Evolutionary conservation across 2,329 filamentous ascomycete species (phyloP), one percentile per base, ranked within the genome.

Genomic region (Chrysoporthe deuterocubensis): DNA sequence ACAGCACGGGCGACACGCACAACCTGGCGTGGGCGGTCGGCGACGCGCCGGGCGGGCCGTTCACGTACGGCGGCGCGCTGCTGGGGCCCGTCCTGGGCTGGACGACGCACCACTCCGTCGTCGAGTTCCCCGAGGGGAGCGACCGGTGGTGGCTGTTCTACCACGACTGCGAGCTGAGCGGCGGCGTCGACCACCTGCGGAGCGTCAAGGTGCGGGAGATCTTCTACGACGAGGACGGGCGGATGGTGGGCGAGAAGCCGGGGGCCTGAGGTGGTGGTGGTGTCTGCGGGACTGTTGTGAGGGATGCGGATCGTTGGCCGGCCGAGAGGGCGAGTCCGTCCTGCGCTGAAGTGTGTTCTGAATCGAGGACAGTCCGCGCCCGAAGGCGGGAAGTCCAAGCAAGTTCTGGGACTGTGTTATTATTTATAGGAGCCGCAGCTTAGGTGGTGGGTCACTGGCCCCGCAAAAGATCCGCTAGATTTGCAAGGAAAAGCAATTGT

Each of bases 101-200:
- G 92, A 94, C 92, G 56, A 94, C 92, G 65, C 92, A 94, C 79
- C 92, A 94, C 77, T 92, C 89, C 3, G 90, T 94, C 72, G 90
- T 90, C 11, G 90, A 93, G 81, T 92, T 91, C 74, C 76, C 67
- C 2, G 34, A 87, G 78, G 89, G 85, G 4, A 42, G 56, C 18
- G 67, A 69, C 34, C 86, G 84, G 71, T 93, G 91, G 87, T 94
- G 87, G 78, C 76, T 94, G 67, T 94, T 94, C 76, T 89, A 93
- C 76, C 92, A 94, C 75, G 92, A 94, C 79, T 88, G 88, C 69
- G 86, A 88, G 75, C 76, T 93, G 66, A 91, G 89, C 65, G 82
- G 84, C 18, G 90, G 90, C 0, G 87, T 91, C 64, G 87, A 90
- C 74, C 91, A 94, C 76, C 75, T 94, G 78, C 81, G 92, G 69